These are phyloP conservation scores for Botrytis pseudocinerea DNA, from an alignment of 2,329 filamentous ascomycete genomes.

Conservation along the genomic window DNA sequence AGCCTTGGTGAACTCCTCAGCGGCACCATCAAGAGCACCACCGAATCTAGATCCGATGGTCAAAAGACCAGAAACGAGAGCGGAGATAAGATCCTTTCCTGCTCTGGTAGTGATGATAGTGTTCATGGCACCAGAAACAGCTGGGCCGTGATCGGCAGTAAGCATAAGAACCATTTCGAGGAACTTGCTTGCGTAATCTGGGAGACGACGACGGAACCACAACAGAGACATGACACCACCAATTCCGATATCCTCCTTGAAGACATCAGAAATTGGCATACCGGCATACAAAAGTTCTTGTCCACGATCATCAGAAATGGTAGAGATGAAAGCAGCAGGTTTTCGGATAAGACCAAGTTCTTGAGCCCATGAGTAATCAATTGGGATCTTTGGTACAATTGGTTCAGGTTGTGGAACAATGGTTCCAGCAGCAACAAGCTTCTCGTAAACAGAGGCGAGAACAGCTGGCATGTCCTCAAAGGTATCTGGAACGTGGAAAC, in stretches of 20 bases:
- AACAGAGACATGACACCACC: conserved; percentile 99
- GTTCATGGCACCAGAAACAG: conserved; percentile 99
- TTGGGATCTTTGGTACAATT: conserved; percentile 95
- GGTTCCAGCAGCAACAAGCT: conserved; percentile 79
- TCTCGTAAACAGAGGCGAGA: conserved; percentile 81
- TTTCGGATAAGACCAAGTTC: conserved; percentile 99
- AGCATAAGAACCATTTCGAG: conserved; percentile 99
- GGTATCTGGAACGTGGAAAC: conserved; percentile 90
- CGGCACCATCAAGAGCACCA: conserved; percentile 95
- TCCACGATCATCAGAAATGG: conserved; percentile 98
- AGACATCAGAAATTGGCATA: conserved; percentile 99
- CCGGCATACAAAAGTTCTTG: conserved; percentile 98
- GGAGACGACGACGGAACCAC: conserved; percentile 98
- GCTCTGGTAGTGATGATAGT: conserved; percentile 99
- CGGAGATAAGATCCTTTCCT: conserved; percentile 96
- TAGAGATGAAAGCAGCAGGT: conserved; percentile 99
- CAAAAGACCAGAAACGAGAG: conserved; percentile 92
- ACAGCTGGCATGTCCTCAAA: conserved; percentile 89
- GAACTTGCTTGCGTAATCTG: conserved; percentile 96
- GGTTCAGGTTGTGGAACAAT: conserved; percentile 88
- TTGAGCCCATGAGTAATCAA: conserved; percentile 99
- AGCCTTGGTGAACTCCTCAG: conserved; percentile 97
- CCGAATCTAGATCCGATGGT: conserved; percentile 98
- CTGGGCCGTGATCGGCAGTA: conserved; percentile 97
- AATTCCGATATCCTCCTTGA: conserved; percentile 98